Conservation (phyloP, 768 basidiomycete genomes). For the Tylopilus cervinicoccineus region DNA sequence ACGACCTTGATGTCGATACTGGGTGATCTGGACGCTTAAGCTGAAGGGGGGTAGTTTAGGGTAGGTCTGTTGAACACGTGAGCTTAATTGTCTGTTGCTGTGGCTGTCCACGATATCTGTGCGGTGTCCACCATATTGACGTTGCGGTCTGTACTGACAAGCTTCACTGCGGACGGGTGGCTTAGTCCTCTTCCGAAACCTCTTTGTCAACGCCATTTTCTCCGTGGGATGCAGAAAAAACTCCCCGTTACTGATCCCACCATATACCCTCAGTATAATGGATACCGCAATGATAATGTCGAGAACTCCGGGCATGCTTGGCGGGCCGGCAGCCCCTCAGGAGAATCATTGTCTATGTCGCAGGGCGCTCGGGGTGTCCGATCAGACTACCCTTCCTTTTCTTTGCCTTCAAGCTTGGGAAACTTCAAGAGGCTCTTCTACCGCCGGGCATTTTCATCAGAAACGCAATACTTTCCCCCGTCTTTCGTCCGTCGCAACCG, state of each 20-base stretch:
- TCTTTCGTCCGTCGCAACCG: slow-evolving; percentile 26
- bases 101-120: slow-evolving; percentile 14
- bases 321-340: slow-evolving; percentile 21
- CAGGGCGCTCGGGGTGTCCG: slow-evolving; percentile 7
- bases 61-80: slow-evolving; percentile 25
- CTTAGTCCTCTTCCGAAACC: background rate
- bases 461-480: slow-evolving; percentile 17
- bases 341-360: slow-evolving; percentile 7
- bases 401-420: slow-evolving; percentile 9
- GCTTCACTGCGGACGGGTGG: slow-evolving; percentile 1
- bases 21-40: background rate
- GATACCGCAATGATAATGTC: slow-evolving; percentile 16
- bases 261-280: slow-evolving; percentile 18
- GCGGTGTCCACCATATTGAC: too few species aligned
- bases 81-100: background rate
- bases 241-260: slow-evolving; percentile 2
- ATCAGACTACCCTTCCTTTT: slow-evolving; percentile 4
- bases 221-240: slow-evolving; percentile 23
- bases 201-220: background rate
- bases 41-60: slow-evolving; percentile 17
- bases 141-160: background rate
- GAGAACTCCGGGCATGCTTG: slow-evolving; percentile 15
- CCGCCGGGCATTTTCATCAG: slow-evolving; percentile 13
- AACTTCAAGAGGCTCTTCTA: slow-evolving; percentile 17
- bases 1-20: slow-evolving; percentile 23